Base-by-base conservation (phyloP, 2,329 filamentous ascomycete genomes). In the Botrytis tulipae region DNA sequence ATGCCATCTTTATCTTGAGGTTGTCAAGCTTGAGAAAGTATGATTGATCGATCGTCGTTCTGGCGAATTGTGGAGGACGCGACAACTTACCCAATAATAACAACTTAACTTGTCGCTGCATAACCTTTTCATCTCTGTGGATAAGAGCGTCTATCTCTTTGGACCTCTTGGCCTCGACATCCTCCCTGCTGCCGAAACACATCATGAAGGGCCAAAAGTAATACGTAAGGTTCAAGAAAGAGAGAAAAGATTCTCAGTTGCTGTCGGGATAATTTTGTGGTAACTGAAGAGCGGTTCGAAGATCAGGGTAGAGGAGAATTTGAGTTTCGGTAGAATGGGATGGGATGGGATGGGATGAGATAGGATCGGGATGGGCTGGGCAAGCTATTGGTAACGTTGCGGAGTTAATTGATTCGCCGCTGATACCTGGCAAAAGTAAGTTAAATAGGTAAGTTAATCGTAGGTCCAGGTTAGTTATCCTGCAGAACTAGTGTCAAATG, bases 61-160 rank as follows among this genome's bases (percentile, higher is more conserved):
- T 70, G 68, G 35, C 59, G 61, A 42, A 63, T 40, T 70, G 67
- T 75, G 66, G 70, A 71, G 62, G 60, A 72, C 57, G 54, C 74
- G 75, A 71, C 62, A 76, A 83, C 89, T 77, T 87, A 98, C 95
- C 95, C 76, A 99, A 87, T 78, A 99, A 87, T 78, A 99, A 85
- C 76, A 99, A 90, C 87, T 98, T 99, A 80, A 98, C 93, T 81
- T 97, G 95, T 81, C 92, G 92, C 73, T 92, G 86, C 87, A 96
- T 87, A 78, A 88, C 88, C 88, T 96, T 97, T 85, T 95, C 94
- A 85, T 98, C 96, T 79, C 91, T 89, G 75, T 93, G 92, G 79
- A 99, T 89, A 79, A 89, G 85, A 84, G 92, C 93, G 82, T 99
- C 96, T 78, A 99, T 94, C 82, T 96, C 93, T 82, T 89, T 86